phyloP scores from a whole-genome alignment of 345 rosid species.

The Kandelia obovata region DNA sequence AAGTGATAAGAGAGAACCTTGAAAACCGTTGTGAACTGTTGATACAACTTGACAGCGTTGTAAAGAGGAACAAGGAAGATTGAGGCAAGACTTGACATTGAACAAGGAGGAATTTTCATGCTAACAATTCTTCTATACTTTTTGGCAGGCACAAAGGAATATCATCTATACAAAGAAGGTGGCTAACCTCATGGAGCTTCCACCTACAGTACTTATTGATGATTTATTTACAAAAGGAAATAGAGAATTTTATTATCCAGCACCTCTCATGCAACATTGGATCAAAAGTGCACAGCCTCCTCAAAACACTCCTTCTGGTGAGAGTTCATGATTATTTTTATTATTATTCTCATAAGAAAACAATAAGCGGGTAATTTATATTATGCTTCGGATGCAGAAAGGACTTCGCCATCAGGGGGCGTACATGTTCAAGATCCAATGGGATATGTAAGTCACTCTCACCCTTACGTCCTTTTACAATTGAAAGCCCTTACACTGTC shows the following conservation, averaged over 20 bases:
- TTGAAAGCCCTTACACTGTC: constrained; percentile 13
- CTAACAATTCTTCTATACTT: neutral
- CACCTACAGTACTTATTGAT: constrained; percentile 53
- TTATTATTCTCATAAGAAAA: constrained; percentile 13
- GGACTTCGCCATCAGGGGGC: constrained; percentile 38
- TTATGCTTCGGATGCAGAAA: constrained; percentile 40
- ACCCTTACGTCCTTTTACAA: constrained; percentile 3
- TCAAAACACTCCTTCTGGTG: constrained; percentile 59
- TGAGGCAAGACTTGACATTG: neutral
- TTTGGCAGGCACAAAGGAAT: constrained; percentile 38
- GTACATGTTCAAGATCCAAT: constrained; percentile 32
- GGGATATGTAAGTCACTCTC: constrained; percentile 44
- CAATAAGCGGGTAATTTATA: constrained; percentile 15
- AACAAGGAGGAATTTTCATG: too few relatives aligned
- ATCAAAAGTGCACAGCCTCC: constrained; percentile 46
- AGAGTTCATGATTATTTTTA: constrained; percentile 18
- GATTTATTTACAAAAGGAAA: constrained; percentile 29
- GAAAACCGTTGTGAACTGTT: too few relatives aligned
- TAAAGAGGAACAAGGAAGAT: neutral
- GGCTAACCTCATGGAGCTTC: constrained; percentile 59
- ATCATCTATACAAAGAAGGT: constrained; percentile 40
- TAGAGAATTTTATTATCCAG: constrained; percentile 52
- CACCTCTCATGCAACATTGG: constrained; percentile 64
- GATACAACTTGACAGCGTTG: neutral
- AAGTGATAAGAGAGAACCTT: too few relatives aligned